Evolutionary conservation across 2,329 filamentous ascomycete species (phyloP).

Genomic region (Colletotrichum gloeosporioides): DNA sequence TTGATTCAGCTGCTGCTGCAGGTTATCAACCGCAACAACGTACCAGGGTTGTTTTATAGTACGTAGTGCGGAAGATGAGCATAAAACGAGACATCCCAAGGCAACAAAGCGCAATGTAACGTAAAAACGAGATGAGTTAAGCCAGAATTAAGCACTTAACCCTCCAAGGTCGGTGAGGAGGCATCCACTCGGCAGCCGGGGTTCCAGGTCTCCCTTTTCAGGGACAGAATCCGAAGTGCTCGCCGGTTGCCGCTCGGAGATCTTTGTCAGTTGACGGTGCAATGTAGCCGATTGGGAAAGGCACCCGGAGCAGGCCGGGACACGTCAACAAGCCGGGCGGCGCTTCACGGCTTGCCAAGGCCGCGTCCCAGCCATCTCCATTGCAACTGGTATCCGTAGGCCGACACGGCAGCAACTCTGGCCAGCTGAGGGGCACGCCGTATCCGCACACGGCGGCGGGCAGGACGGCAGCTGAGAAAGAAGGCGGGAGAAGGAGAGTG

Average conservation of each 20-base stretch:
- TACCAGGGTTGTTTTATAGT: neutral
- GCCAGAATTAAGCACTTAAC: neutral
- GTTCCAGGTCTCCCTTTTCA: neutral
- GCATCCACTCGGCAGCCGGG: slow-evolving; percentile 1
- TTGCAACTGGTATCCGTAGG: neutral
- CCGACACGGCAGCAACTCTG: neutral
- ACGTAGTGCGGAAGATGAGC: neutral
- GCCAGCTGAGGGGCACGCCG: neutral
- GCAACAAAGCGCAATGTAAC: slow-evolving; percentile 6
- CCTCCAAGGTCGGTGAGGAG: neutral
- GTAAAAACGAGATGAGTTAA: neutral
- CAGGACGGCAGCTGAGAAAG: neutral
- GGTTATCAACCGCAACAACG: neutral
- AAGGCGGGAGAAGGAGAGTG: neutral
- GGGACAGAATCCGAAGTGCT: neutral
- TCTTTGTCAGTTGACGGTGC: neutral
- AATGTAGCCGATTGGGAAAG: neutral
- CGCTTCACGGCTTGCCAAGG: neutral
- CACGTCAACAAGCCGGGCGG: neutral
- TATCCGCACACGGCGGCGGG: neutral
- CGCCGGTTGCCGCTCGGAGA: neutral
- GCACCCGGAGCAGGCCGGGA: neutral
- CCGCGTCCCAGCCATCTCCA: neutral
- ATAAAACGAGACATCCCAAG: neutral
- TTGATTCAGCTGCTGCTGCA: neutral